A percentile compares a stretch with the other conserved stretches of the same genome.
phyloP scores from a whole-genome alignment of 257 asterid genomes.

The Haberlea rhodopensis region DNA sequence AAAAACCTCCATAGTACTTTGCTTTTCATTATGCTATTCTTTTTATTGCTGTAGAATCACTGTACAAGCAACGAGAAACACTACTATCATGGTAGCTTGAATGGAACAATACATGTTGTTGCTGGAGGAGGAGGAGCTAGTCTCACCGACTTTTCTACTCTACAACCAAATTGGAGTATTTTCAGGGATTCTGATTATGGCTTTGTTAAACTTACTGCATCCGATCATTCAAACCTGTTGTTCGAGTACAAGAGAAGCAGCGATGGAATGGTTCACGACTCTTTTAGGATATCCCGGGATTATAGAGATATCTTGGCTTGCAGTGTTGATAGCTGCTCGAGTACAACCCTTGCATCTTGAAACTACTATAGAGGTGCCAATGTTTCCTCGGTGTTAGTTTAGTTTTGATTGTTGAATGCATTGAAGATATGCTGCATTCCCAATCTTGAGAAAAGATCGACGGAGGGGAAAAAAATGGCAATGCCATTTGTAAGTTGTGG shows the following conservation, averaged over 20 bases:
- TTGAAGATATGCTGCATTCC: constrained; percentile 1
- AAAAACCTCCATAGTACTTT: too few relatives aligned
- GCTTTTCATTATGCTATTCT: not conserved
- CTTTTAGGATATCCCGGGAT: too few relatives aligned
- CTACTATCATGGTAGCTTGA: constrained; percentile 51
- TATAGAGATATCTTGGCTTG: constrained; percentile 87
- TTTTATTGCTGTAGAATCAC: constrained; percentile 13
- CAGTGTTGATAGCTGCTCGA: constrained; percentile 79
- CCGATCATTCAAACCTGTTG: constrained; percentile 18
- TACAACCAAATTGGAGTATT: constrained; percentile 72
- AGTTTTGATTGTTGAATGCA: too few relatives aligned
- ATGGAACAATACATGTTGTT: constrained; percentile 88
- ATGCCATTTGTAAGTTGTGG: not conserved
- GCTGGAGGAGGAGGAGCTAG: constrained; percentile 97
- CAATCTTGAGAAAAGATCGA: not conserved
- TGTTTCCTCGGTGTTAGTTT: too few relatives aligned
- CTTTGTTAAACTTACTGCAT: constrained; percentile 26
- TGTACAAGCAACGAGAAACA: constrained; percentile 20
- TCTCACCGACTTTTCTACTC: constrained; percentile 55
- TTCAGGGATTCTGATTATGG: constrained; percentile 28
- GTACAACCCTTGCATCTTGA: constrained; percentile 63
- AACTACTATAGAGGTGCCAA: too few relatives aligned
- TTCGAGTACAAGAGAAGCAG: constrained; percentile 52
- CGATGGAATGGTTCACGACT: constrained; percentile 73
- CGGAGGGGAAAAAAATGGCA: not conserved